phyloP scores from a whole-genome alignment of 2,329 filamentous ascomycete genomes.

The Huntiella savannae region DNA sequence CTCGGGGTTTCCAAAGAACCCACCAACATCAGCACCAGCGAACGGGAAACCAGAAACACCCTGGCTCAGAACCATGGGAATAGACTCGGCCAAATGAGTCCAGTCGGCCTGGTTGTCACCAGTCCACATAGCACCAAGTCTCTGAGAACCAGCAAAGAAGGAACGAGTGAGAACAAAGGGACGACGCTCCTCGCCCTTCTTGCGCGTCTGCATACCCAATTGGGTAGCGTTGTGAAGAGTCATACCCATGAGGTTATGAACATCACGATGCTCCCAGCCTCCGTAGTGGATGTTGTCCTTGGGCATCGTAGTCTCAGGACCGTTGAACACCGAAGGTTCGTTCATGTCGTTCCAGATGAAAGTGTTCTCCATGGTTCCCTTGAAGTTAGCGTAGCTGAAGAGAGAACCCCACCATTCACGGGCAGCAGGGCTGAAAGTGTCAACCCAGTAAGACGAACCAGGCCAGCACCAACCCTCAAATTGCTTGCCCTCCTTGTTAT shows the following conservation, averaged over 20 bases:
- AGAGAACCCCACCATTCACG: constrained; percentile 79
- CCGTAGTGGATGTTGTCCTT: constrained; percentile 90
- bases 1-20: constrained; percentile 93
- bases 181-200: constrained; percentile 66
- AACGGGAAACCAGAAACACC: constrained; percentile 90
- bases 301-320: constrained; percentile 94
- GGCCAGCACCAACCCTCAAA: constrained; percentile 99
- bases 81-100: constrained; percentile 71
- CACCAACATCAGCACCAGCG: constrained; percentile 84
- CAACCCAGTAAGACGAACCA: constrained; percentile 88
- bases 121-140: constrained; percentile 92
- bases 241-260: constrained; percentile 91
- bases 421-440: constrained; percentile 85
- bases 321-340: constrained; percentile 96
- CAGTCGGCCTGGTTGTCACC: constrained; percentile 91
- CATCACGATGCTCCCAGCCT: constrained; percentile 88
- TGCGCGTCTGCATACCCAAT: constrained; percentile 63
- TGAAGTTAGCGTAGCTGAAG: constrained; percentile 77
- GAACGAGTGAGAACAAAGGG: constrained; percentile 87
- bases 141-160: constrained; percentile 81
- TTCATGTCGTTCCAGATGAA: constrained; percentile 99
- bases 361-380: constrained; percentile 67
- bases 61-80: constrained; percentile 87
- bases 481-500: constrained; percentile 73
- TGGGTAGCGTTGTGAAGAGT: constrained; percentile 92